Evolutionary conservation across 2,329 filamentous ascomycete genomes (phyloP), one percentile per base, ranked within the genome.

Genomic region (Claviceps pazoutovae): DNA sequence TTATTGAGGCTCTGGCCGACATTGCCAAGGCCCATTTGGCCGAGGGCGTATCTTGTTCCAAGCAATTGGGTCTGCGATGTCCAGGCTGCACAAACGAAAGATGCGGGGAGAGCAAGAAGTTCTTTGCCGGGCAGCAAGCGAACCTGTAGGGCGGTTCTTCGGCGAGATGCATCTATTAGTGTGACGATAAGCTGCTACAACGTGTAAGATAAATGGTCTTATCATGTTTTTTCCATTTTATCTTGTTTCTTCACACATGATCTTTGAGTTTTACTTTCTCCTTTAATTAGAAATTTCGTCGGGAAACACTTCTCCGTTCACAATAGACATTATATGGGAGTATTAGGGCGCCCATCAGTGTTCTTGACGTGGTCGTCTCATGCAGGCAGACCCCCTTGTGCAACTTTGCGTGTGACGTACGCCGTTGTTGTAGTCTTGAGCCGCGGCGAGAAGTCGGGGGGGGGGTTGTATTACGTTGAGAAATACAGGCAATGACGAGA

Each of bases 51-150:
- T 64, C 72, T 9, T 91, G 86, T 65, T 94, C 87, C 34, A 73
- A 74, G 52, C 93, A 97, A 70, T 89, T 98, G 87, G 82, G 81
- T 8, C 70, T 98, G 59, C 82, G 93, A 60, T 98, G 93, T 70
- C 93, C 94, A 2, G 90, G 87, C 5, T 98, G 93, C 71, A 90
- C 81, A 68, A 97, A 86, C 64, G 88, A 94, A 62, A 79, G 84
- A 60, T 98, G 93, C 68, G 68, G 83, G 51, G 88, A 90, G 68
- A 83, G 82, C 50, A 86, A 85, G 68, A 79, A 76, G 60, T 84
- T 83, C 65, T 84, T 83, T 62, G 74, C 75, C 6, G 62, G 63
- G 48, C 67, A 70, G 56, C 64, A 69, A 54, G 59, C 56, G 53
- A 58, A 57, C 34, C 53, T 66, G 44, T 53, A 54, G 44, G 19